Evolutionary conservation across 2,329 filamentous ascomycete species (phyloP).

Genomic region (Sclerotinia glacialis): DNA sequence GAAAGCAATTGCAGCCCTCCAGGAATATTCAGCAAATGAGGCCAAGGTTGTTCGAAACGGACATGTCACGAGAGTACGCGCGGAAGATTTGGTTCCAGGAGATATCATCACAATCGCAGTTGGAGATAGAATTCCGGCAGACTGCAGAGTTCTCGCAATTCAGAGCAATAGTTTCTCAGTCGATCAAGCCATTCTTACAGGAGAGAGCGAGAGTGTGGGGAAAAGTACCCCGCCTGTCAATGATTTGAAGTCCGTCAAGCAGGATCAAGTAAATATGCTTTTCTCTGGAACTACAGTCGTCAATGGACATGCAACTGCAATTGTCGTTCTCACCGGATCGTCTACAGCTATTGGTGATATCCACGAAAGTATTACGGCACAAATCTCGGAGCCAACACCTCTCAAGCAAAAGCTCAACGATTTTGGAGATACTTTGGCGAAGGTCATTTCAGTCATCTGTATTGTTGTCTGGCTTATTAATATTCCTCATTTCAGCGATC

Average conservation of each 20-base stretch:
- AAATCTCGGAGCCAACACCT: conserved; percentile 96
- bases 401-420: conserved; percentile 99
- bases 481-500: conserved; percentile 93
- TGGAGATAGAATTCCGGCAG: conserved; percentile 89
- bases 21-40: conserved; percentile 98
- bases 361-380: conserved; percentile 95
- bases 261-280: conserved; percentile 96
- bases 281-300: conserved; percentile 98
- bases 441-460: conserved; percentile 97
- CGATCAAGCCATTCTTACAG: conserved; percentile 95
- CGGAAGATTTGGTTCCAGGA: conserved; percentile 94
- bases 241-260: conserved; percentile 85
- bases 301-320: conserved; percentile 83
- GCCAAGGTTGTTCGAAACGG: conserved; percentile 85
- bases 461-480: conserved; percentile 98
- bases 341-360: conserved; percentile 97
- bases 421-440: conserved; percentile 92
- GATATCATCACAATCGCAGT: conserved; percentile 86
- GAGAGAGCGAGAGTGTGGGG: conserved; percentile 93
- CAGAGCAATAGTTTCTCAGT: conserved; percentile 97
- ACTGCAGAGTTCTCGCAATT: conserved; percentile 84
- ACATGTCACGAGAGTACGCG: conserved; percentile 77
- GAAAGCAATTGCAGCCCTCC: conserved; percentile 94
- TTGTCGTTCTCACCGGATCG: conserved; percentile 86
- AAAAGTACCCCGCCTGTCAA: conserved; percentile 71